Evolutionary conservation across 2,329 filamentous ascomycete species (phyloP), one percentile per base, ranked within the genome.

Genomic region (Fusarium nurragi): DNA sequence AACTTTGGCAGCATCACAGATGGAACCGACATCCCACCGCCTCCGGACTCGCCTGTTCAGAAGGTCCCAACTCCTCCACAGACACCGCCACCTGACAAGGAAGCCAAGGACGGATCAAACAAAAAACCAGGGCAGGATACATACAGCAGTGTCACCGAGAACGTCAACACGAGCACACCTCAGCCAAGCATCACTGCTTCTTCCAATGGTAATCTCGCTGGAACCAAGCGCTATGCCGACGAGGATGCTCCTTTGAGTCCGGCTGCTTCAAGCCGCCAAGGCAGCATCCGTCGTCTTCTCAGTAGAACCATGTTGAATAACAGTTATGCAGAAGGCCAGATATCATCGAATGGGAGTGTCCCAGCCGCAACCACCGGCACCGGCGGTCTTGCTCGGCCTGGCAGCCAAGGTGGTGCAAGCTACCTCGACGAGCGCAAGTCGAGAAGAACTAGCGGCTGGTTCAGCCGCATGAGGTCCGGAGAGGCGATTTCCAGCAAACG

Each of bases 1-100:
- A 82, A 86, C 66, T 86, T 87, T 68, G 80, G 81, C 58, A 85
- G 82, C 43, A 78, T 88, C 71, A 88, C 86, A 39, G 85, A 88
- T 37, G 86, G 86, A 51, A 88, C 86, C 73, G 72, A 85, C 71
- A 88, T 88, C 65, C 86, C 86, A 39, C 83, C 86, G 26, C 86
- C 86, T 22, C 79, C 78, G 43, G 84, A 84, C 18, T 87, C 85
- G 44, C 85, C 85, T 43, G 75, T 82, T 50, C 76, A 80, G 67
- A 81, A 84, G 72, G 78, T 79, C 37, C 79, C 78, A 40, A 78
- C 80, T 53, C 81, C 80, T 60, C 79, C 82, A 16, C 73, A 73
- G 58, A 77, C 76, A 41, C 75, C 74, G 45, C 73, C 73, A 6
- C 56, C 64, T 22, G 67, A 47, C 58, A 73, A 72, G 47, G 69